A percentile compares a stretch with the other conserved stretches of the same genome.
Conservation (phyloP, 352 stramenopile genomes). For the Pilasporangium apinafurcum region DNA sequence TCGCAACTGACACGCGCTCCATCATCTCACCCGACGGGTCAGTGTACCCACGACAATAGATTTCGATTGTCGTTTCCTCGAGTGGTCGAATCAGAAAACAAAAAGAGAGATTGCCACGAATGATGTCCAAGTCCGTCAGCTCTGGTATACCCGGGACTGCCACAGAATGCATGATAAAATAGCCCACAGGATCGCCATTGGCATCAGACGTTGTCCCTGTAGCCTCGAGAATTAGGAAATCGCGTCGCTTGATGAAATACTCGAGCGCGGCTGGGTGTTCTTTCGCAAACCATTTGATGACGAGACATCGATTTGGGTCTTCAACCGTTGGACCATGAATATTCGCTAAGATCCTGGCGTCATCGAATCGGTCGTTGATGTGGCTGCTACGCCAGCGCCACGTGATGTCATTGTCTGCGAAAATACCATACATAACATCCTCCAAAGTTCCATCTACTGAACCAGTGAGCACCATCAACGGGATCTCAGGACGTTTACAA, state of each 20-base stretch:
- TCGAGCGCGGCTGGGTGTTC: slow-evolving; percentile 5
- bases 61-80: slow-evolving; percentile 1
- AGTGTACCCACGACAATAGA: slow-evolving; percentile 29
- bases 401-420: slow-evolving; percentile 8
- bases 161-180: slow-evolving; percentile 30
- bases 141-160: slow-evolving; percentile 10
- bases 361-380: slow-evolving; percentile 8
- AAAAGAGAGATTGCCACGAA: slow-evolving; percentile 4
- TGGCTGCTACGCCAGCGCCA: slow-evolving; percentile 8
- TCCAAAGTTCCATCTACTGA: slow-evolving; percentile 9
- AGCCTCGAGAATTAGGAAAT: slow-evolving; percentile 42
- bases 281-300: slow-evolving; percentile 11
- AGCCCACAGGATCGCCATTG: slow-evolving; percentile 20
- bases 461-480: slow-evolving; percentile 4
- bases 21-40: slow-evolving; percentile 40
- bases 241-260: slow-evolving; percentile 32
- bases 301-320: slow-evolving; percentile 9
- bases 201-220: slow-evolving; percentile 34
- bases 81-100: background rate
- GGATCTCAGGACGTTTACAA: slow-evolving; percentile 7
- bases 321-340: slow-evolving; percentile 3
- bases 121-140: slow-evolving; percentile 1
- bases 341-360: slow-evolving; percentile 5
- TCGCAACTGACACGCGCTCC: slow-evolving; percentile 24
- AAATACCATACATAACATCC: slow-evolving; percentile 8